A percentile compares a stretch with the other conserved stretches of the same genome.
Conservation (phyloP, 2,329 filamentous ascomycete species). For the Aspergillus caelatus region DNA sequence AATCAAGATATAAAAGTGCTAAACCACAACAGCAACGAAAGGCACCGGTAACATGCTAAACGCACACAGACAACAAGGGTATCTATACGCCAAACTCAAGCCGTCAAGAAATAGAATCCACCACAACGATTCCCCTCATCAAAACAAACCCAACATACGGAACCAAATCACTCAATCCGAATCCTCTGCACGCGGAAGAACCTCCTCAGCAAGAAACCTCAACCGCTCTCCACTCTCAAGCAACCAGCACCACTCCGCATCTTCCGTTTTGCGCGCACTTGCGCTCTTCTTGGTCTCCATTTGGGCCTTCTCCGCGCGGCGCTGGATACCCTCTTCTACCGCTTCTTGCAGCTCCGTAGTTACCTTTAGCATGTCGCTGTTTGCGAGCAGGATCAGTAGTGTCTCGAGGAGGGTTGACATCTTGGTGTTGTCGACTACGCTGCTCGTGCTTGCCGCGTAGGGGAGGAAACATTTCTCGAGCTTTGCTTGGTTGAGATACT, state of each 20-base stretch:
- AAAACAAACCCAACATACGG: not conserved
- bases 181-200: constrained; percentile 23
- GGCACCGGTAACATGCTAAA: not conserved
- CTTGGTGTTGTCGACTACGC: constrained; percentile 70
- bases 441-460: constrained; percentile 64
- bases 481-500: constrained; percentile 52
- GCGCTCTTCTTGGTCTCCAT: constrained; percentile 50
- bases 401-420: constrained; percentile 70
- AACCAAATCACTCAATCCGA: not conserved
- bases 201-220: constrained; percentile 38
- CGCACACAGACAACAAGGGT: not conserved
- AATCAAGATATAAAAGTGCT: not conserved
- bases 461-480: constrained; percentile 66
- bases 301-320: constrained; percentile 50
- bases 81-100: not conserved
- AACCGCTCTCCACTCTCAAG: constrained; percentile 47
- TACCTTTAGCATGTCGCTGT: constrained; percentile 35
- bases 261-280: constrained; percentile 35
- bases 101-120: not conserved
- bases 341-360: constrained; percentile 46
- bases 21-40: not conserved
- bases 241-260: constrained; percentile 42
- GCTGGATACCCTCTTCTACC: constrained; percentile 56
- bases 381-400: constrained; percentile 58
- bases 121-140: not conserved